Conservation (phyloP, 1,284 basidiomycete species). For the Meira miltonrushii region DNA sequence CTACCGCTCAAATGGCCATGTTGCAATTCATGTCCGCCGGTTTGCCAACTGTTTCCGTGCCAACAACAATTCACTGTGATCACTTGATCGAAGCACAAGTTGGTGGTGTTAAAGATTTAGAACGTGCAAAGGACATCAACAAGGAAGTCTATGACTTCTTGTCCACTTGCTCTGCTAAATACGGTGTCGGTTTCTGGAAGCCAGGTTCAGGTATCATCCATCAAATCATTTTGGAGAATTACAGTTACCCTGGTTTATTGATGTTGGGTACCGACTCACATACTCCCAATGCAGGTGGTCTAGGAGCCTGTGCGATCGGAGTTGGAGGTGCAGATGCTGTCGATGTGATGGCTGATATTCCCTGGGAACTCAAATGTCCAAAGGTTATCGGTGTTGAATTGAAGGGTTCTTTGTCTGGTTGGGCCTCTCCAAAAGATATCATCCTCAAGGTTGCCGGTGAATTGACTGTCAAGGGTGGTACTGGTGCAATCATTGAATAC, state of each 20-base stretch:
- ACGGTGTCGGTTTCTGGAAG: slow-evolving; percentile 99
- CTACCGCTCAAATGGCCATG: slow-evolving; percentile 99
- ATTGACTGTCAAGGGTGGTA: slow-evolving; percentile 53
- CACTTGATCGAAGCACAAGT: slow-evolving; percentile 97
- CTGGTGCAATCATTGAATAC: slow-evolving; percentile 53
- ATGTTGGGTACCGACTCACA: slow-evolving; percentile 99
- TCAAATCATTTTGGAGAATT: slow-evolving; percentile 82
- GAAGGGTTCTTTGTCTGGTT: slow-evolving; percentile 88
- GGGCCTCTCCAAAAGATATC: slow-evolving; percentile 86
- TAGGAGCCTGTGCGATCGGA: slow-evolving; percentile 98
- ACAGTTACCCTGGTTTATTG: slow-evolving; percentile 95
- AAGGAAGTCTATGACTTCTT: slow-evolving; percentile 99
- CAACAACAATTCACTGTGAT: slow-evolving; percentile 89
- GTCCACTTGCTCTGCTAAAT: slow-evolving; percentile 95
- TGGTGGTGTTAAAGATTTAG: slow-evolving; percentile 88
- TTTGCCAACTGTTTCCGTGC: slow-evolving; percentile 77
- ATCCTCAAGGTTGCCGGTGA: slow-evolving; percentile 52
- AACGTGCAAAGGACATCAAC: slow-evolving; percentile 87
- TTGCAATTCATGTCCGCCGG: slow-evolving; percentile 99
- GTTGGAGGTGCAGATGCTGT: slow-evolving; percentile 99
- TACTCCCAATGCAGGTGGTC: slow-evolving; percentile 97
- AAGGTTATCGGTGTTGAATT: slow-evolving; percentile 98
- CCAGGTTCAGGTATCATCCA: slow-evolving; percentile 83
- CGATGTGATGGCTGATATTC: slow-evolving; percentile 94
- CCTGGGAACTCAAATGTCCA: slow-evolving; percentile 99